Conservation (phyloP, 768 basidiomycete species). For the Termitomyces sp. region DNA sequence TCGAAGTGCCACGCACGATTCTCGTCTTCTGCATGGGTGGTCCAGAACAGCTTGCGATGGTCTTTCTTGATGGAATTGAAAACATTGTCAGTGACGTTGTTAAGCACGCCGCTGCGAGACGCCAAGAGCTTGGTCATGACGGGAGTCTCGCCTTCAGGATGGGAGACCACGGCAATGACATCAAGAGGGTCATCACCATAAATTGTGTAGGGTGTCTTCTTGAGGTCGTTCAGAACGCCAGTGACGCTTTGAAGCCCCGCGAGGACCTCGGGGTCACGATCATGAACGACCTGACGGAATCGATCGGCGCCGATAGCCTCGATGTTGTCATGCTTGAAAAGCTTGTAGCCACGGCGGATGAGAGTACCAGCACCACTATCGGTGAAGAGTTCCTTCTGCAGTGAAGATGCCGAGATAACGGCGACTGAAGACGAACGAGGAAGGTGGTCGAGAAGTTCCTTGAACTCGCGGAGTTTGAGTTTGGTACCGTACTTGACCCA, state of each 20-base stretch:
- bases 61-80: slow-evolving; percentile 97
- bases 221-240: slow-evolving; percentile 78
- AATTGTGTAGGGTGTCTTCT: slow-evolving; percentile 83
- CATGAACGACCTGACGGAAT: slow-evolving; percentile 91
- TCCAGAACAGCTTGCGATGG: slow-evolving; percentile 94
- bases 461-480: slow-evolving; percentile 98
- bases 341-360: slow-evolving; percentile 96
- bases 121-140: slow-evolving; percentile 92
- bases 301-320: slow-evolving; percentile 89
- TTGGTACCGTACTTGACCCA: slow-evolving; percentile 99
- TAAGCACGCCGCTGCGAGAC: slow-evolving; percentile 84
- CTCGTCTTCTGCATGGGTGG: slow-evolving; percentile 93
- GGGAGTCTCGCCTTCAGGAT: slow-evolving; percentile 84
- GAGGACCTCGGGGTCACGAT: slow-evolving; percentile 91
- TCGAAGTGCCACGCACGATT: slow-evolving; percentile 99
- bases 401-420: slow-evolving; percentile 87
- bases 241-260: slow-evolving; percentile 83
- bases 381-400: slow-evolving; percentile 98
- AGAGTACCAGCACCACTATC: slow-evolving; percentile 97
- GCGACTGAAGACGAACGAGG: slow-evolving; percentile 98
- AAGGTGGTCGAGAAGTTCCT: slow-evolving; percentile 96
- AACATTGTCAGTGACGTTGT: slow-evolving; percentile 95
- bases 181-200: slow-evolving; percentile 99
- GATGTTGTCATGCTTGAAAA: slow-evolving; percentile 84
- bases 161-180: slow-evolving; percentile 90